phyloP scores from a whole-genome alignment of 2,329 filamentous ascomycete species.

The Sporothrix luriei region DNA sequence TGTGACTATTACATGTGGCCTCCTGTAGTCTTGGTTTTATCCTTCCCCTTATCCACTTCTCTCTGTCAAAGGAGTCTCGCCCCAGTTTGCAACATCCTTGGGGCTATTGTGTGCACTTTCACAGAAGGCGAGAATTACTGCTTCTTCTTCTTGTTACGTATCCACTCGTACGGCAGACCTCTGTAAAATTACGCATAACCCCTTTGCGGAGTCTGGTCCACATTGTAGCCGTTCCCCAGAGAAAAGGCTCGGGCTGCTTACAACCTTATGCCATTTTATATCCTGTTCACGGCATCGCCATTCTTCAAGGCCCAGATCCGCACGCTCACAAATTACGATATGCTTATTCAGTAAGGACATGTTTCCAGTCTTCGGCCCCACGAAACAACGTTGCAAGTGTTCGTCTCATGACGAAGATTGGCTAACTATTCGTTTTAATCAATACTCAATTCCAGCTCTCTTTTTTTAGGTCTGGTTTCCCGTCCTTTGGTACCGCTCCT shows the following conservation, averaged over 20 bases:
- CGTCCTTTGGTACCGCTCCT: neutral
- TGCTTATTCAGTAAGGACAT: neutral
- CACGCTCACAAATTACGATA: neutral
- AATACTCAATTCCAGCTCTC: neutral
- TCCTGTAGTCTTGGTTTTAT: too few species aligned
- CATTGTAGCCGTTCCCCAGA: neutral
- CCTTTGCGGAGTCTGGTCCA: neutral
- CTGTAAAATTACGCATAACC: neutral
- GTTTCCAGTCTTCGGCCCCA: neutral
- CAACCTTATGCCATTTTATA: conserved; percentile 8
- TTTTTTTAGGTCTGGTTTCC: conserved; percentile 10
- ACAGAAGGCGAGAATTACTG: too few species aligned
- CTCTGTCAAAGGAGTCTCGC: too few species aligned
- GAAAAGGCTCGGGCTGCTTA: conserved; percentile 5
- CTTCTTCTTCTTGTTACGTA: too few species aligned
- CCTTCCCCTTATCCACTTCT: too few species aligned
- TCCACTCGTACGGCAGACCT: too few species aligned
- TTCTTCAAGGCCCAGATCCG: neutral
- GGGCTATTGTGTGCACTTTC: too few species aligned
- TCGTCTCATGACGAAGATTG: neutral
- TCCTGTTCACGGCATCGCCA: neutral
- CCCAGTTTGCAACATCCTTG: too few species aligned
- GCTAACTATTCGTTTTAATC: conserved; percentile 6
- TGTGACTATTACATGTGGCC: too few species aligned
- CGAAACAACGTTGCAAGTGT: neutral